Evolutionary conservation across 2,329 filamentous ascomycete species (phyloP).

Genomic region (Pseudocercospora eumusae): DNA sequence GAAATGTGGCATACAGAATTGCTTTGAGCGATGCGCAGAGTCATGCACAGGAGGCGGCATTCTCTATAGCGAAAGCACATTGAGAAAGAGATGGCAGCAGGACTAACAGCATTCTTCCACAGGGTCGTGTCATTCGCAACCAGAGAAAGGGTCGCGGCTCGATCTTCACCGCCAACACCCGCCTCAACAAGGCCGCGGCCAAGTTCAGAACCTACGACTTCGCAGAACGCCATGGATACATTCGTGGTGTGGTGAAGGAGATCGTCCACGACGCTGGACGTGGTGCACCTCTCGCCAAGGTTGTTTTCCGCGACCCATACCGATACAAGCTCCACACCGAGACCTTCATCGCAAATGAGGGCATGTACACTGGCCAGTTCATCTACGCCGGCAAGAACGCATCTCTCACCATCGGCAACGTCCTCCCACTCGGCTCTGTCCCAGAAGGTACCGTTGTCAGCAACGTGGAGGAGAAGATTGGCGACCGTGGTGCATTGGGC

Average conservation of each 20-base stretch:
- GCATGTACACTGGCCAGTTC: constrained; percentile 99
- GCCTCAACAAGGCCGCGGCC: constrained; percentile 88
- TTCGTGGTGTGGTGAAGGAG: constrained; percentile 96
- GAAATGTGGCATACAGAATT: not conserved
- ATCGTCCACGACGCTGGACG: constrained; percentile 99
- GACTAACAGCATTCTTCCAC: constrained; percentile 5
- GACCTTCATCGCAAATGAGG: constrained; percentile 99
- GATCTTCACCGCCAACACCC: constrained; percentile 63
- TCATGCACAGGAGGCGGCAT: not conserved
- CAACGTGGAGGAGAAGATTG: constrained; percentile 99
- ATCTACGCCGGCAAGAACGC: constrained; percentile 99
- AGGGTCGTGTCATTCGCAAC: constrained; percentile 49
- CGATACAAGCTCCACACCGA: constrained; percentile 95
- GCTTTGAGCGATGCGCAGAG: not conserved
- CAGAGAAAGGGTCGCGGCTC: constrained; percentile 74
- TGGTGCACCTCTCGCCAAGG: constrained; percentile 95
- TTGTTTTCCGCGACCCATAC: constrained; percentile 97
- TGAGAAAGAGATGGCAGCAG: constrained; percentile 2
- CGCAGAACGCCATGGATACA: constrained; percentile 78
- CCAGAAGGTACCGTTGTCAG: constrained; percentile 99
- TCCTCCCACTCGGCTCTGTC: constrained; percentile 90
- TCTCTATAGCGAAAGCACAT: not conserved
- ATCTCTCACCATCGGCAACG: constrained; percentile 92
- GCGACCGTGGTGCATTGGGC: constrained; percentile 93
- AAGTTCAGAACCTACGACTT: constrained; percentile 97